Evolutionary conservation across 106 monocot species (phyloP), one percentile per base, ranked within the genome.

Genomic region (Posidonia australis): DNA sequence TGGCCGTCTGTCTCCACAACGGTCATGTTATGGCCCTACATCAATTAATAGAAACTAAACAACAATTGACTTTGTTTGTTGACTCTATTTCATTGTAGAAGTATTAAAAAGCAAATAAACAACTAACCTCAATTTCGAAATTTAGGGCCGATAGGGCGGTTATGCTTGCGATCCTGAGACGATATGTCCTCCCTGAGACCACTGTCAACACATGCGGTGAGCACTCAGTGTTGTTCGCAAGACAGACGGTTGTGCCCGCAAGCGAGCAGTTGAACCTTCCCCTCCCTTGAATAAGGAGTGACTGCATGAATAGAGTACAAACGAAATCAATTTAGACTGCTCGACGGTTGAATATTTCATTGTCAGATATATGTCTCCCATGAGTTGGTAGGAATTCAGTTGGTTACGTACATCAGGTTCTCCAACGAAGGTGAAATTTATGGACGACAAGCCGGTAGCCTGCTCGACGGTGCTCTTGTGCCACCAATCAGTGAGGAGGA

Each of bases 401-500:
- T 36, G 7, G 36, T 7, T 36, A 36, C 36, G 36, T 4, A 90
- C 91, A 71, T 84, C 80, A 5, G 94, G 86, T 68, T 94, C 94
- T 4, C 71, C 74, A 5, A 94, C 86, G 66, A 74, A 94, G 4
- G 29, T 62, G 42, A 90, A 84, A 10, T 65, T 72, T 2, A 66
- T 54, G 12, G 83, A 77, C 0, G 61, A 31, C 14, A 94, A 77
- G 13, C 94, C 94, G 1, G 58, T 11, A 0, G 82, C 67, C 54
- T 78, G 81, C 64, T 94, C 94, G 4, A 68, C 62, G n/a, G 94
- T 61, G 68, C 80, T 90, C 36, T 64, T 76, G 63, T 94, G 94
- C 94, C 94, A 94, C 94, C 94, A 94, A 60, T 94, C 94, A 46
- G 71, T 82, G 55, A 94, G 69, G 16, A 94, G 0, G 42, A 94